Evolutionary conservation across 139 green algal genomes (phyloP).

Genomic region (Tetraselmis striata): DNA sequence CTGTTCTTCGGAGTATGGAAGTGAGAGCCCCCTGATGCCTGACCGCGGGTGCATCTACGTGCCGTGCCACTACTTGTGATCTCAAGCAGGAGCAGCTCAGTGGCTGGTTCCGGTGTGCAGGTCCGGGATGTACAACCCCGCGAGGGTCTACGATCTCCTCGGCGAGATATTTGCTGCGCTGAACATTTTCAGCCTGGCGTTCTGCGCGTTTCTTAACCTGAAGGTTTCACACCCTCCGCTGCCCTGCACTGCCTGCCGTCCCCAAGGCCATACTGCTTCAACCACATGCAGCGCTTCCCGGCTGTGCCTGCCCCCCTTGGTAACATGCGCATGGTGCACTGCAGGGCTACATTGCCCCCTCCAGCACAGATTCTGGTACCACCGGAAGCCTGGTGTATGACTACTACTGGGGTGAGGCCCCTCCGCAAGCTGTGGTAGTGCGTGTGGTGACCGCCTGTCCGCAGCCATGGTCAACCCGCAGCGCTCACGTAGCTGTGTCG

Average conservation of each 20-base stretch:
- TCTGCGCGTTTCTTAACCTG: conserved; percentile 56
- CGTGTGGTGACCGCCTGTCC: too few relatives aligned
- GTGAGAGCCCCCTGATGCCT: conserved; percentile 18
- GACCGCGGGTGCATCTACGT: too few relatives aligned
- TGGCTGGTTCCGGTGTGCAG: too few relatives aligned
- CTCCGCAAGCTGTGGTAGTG: too few relatives aligned
- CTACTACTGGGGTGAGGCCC: conserved; percentile 62
- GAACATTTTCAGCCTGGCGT: conserved; percentile 45
- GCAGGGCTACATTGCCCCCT: conserved; percentile 37
- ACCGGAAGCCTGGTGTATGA: conserved; percentile 64
- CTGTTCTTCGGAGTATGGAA: conserved; percentile 30
- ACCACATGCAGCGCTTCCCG: not conserved
- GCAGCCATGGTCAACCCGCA: too few relatives aligned
- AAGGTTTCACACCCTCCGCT: too few relatives aligned
- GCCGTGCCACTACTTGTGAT: too few relatives aligned
- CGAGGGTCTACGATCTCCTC: conserved; percentile 56
- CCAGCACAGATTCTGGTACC: conserved; percentile 40
- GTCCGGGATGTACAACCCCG: conserved; percentile 39
- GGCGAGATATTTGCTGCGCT: conserved; percentile 54
- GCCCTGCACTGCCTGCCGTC: too few relatives aligned
- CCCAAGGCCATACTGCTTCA: not conserved
- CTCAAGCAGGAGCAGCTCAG: too few relatives aligned
- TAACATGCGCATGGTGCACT: conserved; percentile 12
- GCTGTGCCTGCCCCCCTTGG: not conserved
- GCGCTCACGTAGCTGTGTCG: too few relatives aligned